phyloP scores from a whole-genome alignment of 208 protist genomes.

The Phytomonas sp. region DNA sequence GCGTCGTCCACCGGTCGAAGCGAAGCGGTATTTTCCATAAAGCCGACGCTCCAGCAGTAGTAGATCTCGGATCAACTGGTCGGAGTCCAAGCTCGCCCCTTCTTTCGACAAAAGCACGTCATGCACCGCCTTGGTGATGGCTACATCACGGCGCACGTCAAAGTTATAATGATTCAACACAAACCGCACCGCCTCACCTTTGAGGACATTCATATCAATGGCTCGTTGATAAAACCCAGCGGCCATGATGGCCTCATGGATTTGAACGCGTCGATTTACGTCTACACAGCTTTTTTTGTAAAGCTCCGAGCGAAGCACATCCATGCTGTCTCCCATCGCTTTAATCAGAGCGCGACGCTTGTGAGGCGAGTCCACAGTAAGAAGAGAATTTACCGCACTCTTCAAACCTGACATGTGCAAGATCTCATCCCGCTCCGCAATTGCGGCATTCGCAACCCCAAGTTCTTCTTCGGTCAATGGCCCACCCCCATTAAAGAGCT shows the following conservation, averaged over 20 bases:
- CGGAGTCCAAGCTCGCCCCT: constrained; percentile 52
- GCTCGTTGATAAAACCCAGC: constrained; percentile 75
- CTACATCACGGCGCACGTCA: constrained; percentile 77
- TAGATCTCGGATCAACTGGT: constrained; percentile 71
- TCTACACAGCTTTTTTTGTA: constrained; percentile 54
- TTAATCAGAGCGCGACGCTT: constrained; percentile 28
- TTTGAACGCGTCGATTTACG: constrained; percentile 53
- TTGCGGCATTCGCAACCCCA: constrained; percentile 29
- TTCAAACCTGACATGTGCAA: constrained; percentile 32
- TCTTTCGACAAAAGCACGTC: constrained; percentile 26
- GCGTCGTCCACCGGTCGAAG: constrained; percentile 45
- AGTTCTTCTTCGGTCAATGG: constrained; percentile 32
- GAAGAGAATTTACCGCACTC: constrained; percentile 25
- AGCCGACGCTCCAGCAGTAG: constrained; percentile 78
- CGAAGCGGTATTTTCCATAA: constrained; percentile 67
- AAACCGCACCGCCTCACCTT: constrained; percentile 71
- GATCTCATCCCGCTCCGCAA: constrained; percentile 34
- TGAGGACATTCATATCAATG: constrained; percentile 46
- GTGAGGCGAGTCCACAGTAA: constrained; percentile 24
- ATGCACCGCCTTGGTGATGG: constrained; percentile 52
- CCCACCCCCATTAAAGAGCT: constrained; percentile 21
- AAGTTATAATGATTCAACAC: constrained; percentile 88
- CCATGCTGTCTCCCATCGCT: constrained; percentile 37
- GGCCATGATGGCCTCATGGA: constrained; percentile 88
- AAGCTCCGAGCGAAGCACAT: constrained; percentile 38